A percentile compares a stretch with the other conserved stretches of the same genome.
These are phyloP conservation scores for Rubroboletus satanas DNA, from an alignment of 768 basidiomycete genomes.

Conservation along the genomic window DNA sequence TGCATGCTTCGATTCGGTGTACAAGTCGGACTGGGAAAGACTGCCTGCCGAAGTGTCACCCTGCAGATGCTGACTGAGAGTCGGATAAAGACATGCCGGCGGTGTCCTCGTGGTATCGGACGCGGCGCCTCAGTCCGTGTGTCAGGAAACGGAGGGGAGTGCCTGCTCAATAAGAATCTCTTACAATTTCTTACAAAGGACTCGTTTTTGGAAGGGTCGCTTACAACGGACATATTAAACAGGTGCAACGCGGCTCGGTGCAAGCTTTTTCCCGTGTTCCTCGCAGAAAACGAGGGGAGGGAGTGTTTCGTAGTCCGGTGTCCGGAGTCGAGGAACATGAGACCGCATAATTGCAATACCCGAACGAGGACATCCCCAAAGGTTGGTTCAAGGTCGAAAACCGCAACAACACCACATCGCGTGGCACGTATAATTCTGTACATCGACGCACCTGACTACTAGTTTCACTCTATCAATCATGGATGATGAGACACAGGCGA, in stretches of 20 bases:
- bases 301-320: background rate
- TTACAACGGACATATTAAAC: slow-evolving; percentile 6
- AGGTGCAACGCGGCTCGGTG: slow-evolving; percentile 3
- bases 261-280: background rate
- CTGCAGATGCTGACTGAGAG: background rate
- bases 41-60: background rate
- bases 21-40: background rate
- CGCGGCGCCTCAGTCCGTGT: background rate
- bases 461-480: background rate
- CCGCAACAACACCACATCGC: background rate
- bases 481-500: background rate
- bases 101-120: background rate
- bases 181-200: background rate
- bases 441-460: background rate
- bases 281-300: slow-evolving; percentile 8
- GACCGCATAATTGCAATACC: background rate
- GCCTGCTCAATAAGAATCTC: background rate
- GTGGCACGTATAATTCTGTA: background rate
- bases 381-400: background rate
- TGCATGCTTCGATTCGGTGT: background rate
- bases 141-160: background rate
- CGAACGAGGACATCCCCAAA: background rate
- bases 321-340: background rate
- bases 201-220: slow-evolving; percentile 1
- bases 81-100: background rate